Percentiles rank a stretch among this genome's conserved stretches.
Conservation (phyloP, 2,329 filamentous ascomycete species). For the Xylaria sp. region DNA sequence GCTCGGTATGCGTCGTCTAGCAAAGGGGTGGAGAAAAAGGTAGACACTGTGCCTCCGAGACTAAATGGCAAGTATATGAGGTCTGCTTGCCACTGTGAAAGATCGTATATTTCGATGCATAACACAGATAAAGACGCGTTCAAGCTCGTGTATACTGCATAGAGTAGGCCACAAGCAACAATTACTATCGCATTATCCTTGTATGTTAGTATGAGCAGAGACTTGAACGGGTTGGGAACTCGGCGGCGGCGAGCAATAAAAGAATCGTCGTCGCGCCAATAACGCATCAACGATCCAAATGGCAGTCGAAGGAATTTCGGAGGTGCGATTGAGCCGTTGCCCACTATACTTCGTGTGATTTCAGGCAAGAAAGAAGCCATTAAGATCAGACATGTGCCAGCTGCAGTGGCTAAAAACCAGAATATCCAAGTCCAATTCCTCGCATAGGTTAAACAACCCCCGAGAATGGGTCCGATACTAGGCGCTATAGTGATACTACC, state of each 20-base stretch:
- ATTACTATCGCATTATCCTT: neutral
- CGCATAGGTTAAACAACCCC: neutral
- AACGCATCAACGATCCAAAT: neutral
- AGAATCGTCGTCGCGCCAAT: neutral
- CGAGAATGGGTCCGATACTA: neutral
- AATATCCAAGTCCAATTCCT: conserved; percentile 1
- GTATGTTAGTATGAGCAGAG: neutral
- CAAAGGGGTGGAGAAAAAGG: neutral
- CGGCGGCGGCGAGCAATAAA: neutral
- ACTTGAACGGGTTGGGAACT: neutral
- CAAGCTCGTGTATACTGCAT: neutral
- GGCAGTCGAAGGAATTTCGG: neutral
- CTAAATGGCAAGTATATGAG: neutral
- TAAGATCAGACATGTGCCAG: neutral
- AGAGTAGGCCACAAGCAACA: neutral
- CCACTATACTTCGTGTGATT: neutral
- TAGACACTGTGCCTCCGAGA: neutral
- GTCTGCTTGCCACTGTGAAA: neutral
- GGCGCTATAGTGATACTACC: conserved; percentile 4
- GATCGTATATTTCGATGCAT: neutral
- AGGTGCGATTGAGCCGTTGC: neutral
- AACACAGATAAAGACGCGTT: neutral
- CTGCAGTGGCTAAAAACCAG: neutral
- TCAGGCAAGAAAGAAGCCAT: neutral
- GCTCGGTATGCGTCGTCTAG: neutral